Percentiles rank a stretch among this genome's conserved stretches.
Evolutionary conservation across 805 yeast species (phyloP).

Genomic region (Lipomyces japonicus): DNA sequence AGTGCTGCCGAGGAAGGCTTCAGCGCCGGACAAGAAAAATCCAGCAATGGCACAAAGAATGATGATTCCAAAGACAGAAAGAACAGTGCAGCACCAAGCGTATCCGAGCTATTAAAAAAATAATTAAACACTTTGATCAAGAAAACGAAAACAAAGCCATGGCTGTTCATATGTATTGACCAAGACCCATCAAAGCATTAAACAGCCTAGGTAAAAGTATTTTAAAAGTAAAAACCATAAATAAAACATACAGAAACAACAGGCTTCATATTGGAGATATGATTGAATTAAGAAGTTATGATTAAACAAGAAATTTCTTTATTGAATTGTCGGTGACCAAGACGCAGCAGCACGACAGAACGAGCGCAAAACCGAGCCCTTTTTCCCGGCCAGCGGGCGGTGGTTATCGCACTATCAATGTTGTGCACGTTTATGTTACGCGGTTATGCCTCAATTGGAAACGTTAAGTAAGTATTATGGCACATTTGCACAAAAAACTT

Average conservation of each 20-base stretch:
- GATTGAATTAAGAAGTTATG: not conserved
- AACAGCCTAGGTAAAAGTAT: too few relatives aligned
- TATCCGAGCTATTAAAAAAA: slow-evolving; percentile 26
- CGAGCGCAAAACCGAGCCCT: too few relatives aligned
- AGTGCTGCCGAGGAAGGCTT: slow-evolving; percentile 87
- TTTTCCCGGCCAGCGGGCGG: too few relatives aligned
- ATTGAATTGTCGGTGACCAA: not conserved
- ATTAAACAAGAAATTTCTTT: too few relatives aligned
- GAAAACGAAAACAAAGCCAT: too few relatives aligned
- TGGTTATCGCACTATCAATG: too few relatives aligned
- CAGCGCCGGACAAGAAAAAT: slow-evolving; percentile 75
- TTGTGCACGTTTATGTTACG: too few relatives aligned
- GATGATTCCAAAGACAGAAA: slow-evolving; percentile 88
- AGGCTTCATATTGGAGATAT: slow-evolving; percentile 21
- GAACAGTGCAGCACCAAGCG: slow-evolving; percentile 93
- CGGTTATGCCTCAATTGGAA: too few relatives aligned
- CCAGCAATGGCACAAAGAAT: slow-evolving; percentile 81
- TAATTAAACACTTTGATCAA: not conserved
- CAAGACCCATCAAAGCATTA: too few relatives aligned
- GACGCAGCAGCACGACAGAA: not conserved
- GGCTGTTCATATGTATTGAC: too few relatives aligned
- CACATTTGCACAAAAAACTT: too few relatives aligned
- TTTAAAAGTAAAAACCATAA: not conserved
- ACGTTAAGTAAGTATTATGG: too few relatives aligned
- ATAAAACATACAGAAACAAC: slow-evolving; percentile 25